Percentiles rank a stretch among this genome's conserved stretches.
Evolutionary conservation across 2,329 filamentous ascomycete species (phyloP).

Genomic region (Calonectria pauciramosa): DNA sequence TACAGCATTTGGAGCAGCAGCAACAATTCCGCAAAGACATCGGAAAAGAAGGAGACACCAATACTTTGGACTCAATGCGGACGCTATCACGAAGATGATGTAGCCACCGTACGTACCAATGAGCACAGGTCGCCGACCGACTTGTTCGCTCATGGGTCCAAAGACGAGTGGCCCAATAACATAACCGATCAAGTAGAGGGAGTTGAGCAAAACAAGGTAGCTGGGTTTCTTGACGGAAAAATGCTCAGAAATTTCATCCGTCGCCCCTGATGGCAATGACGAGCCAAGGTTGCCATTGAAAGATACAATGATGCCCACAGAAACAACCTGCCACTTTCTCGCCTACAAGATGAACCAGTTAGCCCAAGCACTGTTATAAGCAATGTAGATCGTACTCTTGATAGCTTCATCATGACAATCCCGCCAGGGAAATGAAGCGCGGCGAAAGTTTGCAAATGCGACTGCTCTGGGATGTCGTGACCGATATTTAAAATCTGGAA

Average conservation of each 20-base stretch:
- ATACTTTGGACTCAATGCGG: slow-evolving; percentile 58
- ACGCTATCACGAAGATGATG: slow-evolving; percentile 55
- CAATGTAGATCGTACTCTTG: background rate
- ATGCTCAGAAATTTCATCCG: background rate
- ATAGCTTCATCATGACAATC: background rate
- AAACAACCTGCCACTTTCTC: background rate
- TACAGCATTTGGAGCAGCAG: slow-evolving; percentile 57
- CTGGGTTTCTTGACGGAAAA: background rate
- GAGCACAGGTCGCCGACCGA: slow-evolving; percentile 57
- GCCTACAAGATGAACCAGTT: slow-evolving; percentile 49
- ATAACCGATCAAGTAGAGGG: slow-evolving; percentile 29
- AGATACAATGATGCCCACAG: background rate
- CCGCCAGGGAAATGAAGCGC: no score
- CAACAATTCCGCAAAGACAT: slow-evolving; percentile 55
- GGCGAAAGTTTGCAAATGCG: background rate
- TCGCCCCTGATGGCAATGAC: slow-evolving; percentile 13
- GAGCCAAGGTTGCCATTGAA: slow-evolving; percentile 21
- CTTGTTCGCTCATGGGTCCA: slow-evolving; percentile 57
- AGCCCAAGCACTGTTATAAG: slow-evolving; percentile 49
- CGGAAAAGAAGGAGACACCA: slow-evolving; percentile 58
- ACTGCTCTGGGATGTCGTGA: background rate
- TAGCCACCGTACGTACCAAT: slow-evolving; percentile 62
- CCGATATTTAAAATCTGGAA: background rate
- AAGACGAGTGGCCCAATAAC: slow-evolving; percentile 55
- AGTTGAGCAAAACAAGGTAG: background rate